Evolutionary conservation across 2,329 filamentous ascomycete genomes (phyloP).

Genomic region (Ascocoryne sarcoides): DNA sequence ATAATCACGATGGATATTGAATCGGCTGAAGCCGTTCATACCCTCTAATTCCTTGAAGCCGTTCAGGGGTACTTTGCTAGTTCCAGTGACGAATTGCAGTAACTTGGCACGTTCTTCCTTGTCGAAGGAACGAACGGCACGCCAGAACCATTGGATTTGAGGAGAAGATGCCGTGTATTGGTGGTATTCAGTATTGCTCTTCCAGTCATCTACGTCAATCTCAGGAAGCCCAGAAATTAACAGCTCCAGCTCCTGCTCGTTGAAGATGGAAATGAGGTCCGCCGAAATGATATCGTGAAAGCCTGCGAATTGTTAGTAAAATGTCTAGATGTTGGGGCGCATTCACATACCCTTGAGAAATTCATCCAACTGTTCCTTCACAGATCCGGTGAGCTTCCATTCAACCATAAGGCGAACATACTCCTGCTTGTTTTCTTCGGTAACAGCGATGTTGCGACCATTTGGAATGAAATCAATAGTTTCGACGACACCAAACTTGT

Average conservation of each 20-base stretch:
- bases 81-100: slow-evolving; percentile 95
- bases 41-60: slow-evolving; percentile 98
- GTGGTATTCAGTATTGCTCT: slow-evolving; percentile 97
- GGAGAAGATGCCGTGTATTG: slow-evolving; percentile 92
- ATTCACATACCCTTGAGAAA: slow-evolving; percentile 66
- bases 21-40: slow-evolving; percentile 96
- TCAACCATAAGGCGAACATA: slow-evolving; percentile 93
- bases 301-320: slow-evolving; percentile 40
- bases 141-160: slow-evolving; percentile 99
- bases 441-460: slow-evolving; percentile 86
- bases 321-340: not conserved
- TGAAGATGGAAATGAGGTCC: slow-evolving; percentile 93
- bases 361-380: slow-evolving; percentile 86
- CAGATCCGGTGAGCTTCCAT: slow-evolving; percentile 83
- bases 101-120: slow-evolving; percentile 98
- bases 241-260: slow-evolving; percentile 93
- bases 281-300: slow-evolving; percentile 98
- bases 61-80: slow-evolving; percentile 94
- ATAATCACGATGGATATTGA: slow-evolving; percentile 98
- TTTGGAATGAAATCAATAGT: slow-evolving; percentile 80
- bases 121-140: slow-evolving; percentile 91
- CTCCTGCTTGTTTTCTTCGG: slow-evolving; percentile 97
- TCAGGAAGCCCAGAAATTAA: slow-evolving; percentile 95
- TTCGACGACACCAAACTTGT: slow-evolving; percentile 84
- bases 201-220: slow-evolving; percentile 98